A percentile compares a stretch with the other conserved stretches of the same genome.
phyloP scores from a whole-genome alignment of 228 moss, liverwort and hornwort species.

The Sphagnum fallax region DNA sequence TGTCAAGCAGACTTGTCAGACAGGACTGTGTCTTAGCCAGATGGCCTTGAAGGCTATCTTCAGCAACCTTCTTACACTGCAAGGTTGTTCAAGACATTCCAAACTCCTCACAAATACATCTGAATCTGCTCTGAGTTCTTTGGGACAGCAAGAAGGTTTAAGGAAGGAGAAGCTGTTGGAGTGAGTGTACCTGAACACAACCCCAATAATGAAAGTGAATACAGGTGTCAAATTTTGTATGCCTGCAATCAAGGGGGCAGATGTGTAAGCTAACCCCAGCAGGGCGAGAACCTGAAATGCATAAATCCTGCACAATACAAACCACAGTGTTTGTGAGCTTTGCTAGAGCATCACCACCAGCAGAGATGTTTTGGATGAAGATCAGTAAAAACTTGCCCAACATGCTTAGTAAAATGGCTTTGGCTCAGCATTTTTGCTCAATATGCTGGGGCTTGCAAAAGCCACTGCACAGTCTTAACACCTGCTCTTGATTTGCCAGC shows the following conservation, averaged over 20 bases:
- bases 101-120: too few relatives aligned
- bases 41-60: neutral
- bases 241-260: slow-evolving; percentile 18
- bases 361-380: neutral
- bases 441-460: neutral
- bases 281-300: slow-evolving; percentile 20
- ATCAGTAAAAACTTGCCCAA: neutral
- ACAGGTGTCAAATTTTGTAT: slow-evolving; percentile 29
- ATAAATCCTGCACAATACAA: slow-evolving; percentile 17
- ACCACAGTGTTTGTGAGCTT: too few relatives aligned
- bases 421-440: neutral
- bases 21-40: neutral
- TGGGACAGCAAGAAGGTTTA: neutral
- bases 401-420: neutral
- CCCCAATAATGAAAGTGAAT: slow-evolving; percentile 20
- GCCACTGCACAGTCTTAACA: too few relatives aligned
- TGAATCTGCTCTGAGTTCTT: too few relatives aligned
- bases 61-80: too few relatives aligned
- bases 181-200: slow-evolving; percentile 22
- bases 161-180: neutral
- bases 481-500: too few relatives aligned
- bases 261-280: slow-evolving; percentile 26
- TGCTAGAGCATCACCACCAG: neutral
- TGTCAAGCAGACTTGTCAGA: neutral
- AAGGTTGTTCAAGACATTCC: too few relatives aligned